Evolutionary conservation across 805 yeast species (phyloP).

Genomic region (Cyberlindnera mrakii): DNA sequence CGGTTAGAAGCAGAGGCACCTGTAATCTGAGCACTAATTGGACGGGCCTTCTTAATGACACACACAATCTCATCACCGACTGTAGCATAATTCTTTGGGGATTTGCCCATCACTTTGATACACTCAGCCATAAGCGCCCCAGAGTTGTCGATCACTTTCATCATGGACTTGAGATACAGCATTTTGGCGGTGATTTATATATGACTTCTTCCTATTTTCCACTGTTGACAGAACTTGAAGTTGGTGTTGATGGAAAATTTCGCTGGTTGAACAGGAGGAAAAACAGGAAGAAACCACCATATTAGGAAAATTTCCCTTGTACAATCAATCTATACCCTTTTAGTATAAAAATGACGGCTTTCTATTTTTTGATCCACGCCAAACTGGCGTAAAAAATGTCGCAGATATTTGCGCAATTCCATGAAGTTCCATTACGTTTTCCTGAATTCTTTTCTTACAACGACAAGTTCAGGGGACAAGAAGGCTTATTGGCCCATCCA

Average conservation of each 20-base stretch:
- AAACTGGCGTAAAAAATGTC: too few species aligned
- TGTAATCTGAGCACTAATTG: constrained; percentile 61
- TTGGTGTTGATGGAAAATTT: too few species aligned
- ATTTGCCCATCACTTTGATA: constrained; percentile 87
- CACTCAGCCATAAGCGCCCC: constrained; percentile 95
- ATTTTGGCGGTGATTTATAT: constrained; percentile 31
- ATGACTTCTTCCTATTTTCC: background rate
- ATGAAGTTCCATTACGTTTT: too few species aligned
- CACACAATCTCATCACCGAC: constrained; percentile 92
- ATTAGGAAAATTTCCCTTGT: background rate
- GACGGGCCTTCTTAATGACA: constrained; percentile 87
- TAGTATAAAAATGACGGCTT: too few species aligned
- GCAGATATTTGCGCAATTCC: too few species aligned
- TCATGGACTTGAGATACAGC: constrained; percentile 83
- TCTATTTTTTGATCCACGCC: too few species aligned
- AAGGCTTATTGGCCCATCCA: too few species aligned
- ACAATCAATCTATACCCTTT: too few species aligned
- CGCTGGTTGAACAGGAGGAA: too few species aligned
- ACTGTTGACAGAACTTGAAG: too few species aligned
- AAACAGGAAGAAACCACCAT: background rate
- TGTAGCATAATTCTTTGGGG: constrained; percentile 74
- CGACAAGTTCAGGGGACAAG: too few species aligned
- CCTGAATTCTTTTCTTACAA: too few species aligned
- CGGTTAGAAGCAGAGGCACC: constrained; percentile 72
- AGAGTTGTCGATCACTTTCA: constrained; percentile 90